Base-by-base conservation (phyloP, 2,329 filamentous ascomycete species). In the Lasiodiplodia citricola region DNA sequence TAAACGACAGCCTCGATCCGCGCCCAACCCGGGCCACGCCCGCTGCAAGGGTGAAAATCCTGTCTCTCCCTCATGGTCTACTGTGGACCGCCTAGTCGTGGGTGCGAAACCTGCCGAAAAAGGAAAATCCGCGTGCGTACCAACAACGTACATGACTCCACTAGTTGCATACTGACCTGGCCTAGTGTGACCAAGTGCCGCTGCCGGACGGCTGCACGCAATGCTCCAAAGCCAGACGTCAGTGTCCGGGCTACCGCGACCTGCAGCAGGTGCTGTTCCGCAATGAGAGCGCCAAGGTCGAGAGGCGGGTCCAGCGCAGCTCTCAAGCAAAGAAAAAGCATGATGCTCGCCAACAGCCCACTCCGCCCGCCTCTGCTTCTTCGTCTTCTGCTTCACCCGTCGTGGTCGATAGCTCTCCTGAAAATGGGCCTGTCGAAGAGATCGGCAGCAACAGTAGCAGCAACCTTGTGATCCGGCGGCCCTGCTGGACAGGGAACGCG, bases 181-280 rank as follows among this genome's bases (percentile, higher is more conserved):
- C 47, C 58, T 37, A 78, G 76, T 79, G 77, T 67, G 77, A 79
- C 56, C 74, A 74, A 52, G 75, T 75, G 64, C 73, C 75, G 28
- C 77, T 76, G 37, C 75, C 76, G 13, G 47, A 31, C 21, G 66
- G 66, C 21, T 79, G 77, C 66, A 71, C 73, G 6, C 76, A 78
- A 73, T 79, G 77, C 56, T 70, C 76, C 16, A 73, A 75, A 35
- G 71, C 71, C 13, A 69, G 71, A 23, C 75, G 73, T 50, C 70
- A 72, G 35, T 78, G 77, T 60, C 70, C 75, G 69, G 77, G 77
- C 10, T 79, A 79, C 57, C 73, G 77, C 16, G 75, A 78, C 55
- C 70, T 72, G 11, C 58, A 76, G 60, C 70, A 73, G 8, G 74
- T 78, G 73, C 75, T 76, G 72, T 77, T 77, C 69, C 75, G 72